phyloP scores from a whole-genome alignment of 257 asterid genomes.

The Nicotiana noctiflora region DNA sequence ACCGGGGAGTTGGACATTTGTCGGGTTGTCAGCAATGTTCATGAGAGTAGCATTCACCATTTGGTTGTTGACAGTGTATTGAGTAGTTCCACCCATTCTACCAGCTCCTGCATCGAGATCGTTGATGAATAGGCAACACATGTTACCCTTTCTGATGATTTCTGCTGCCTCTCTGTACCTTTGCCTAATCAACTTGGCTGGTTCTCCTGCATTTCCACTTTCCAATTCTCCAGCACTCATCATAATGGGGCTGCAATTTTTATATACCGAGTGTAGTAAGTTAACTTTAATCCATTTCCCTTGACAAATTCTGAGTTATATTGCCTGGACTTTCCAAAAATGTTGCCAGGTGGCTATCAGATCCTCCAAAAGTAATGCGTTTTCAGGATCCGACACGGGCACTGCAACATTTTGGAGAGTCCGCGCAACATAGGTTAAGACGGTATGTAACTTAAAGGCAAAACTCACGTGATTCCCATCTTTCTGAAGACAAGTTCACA shows the following conservation, averaged over 20 bases:
- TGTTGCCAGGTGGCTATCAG: too few relatives aligned
- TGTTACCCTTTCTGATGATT: conserved; percentile 32
- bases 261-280: not conserved
- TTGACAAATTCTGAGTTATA: too few relatives aligned
- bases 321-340: too few relatives aligned
- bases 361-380: too few relatives aligned
- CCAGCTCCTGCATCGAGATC: conserved; percentile 51
- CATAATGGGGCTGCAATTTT: conserved; percentile 31
- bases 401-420: too few relatives aligned
- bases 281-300: not conserved
- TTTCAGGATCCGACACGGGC: too few relatives aligned
- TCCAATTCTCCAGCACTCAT: conserved; percentile 52
- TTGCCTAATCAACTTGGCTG: conserved; percentile 40
- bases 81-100: conserved; percentile 33
- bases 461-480: conserved; percentile 37
- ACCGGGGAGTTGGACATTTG: conserved; percentile 44
- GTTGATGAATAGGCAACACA: conserved; percentile 46
- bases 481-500: conserved; percentile 43
- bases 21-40: conserved; percentile 44
- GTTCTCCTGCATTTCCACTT: conserved; percentile 47
- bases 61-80: conserved; percentile 43
- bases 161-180: conserved; percentile 47
- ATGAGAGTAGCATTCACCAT: conserved; percentile 46
- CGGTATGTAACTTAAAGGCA: not conserved
- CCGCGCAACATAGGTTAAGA: not conserved